Evolutionary conservation across 1,139 yeast species (phyloP).

Genomic region (Ashbya aceris): DNA sequence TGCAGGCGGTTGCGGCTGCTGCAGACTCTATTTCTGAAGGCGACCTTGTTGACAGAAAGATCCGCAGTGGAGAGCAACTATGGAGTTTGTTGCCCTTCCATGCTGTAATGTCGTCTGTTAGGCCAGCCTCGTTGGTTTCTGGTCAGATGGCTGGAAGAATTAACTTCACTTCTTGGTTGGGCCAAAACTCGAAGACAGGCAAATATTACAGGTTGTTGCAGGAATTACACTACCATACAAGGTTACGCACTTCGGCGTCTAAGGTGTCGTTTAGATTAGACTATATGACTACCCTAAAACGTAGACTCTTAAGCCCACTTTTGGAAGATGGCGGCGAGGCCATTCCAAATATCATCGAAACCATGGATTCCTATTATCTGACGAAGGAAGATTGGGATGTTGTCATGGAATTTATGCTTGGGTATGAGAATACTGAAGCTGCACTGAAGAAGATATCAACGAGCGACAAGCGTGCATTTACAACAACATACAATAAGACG

Average conservation of each 20-base stretch:
- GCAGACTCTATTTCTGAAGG: conserved; percentile 78
- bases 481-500: conserved; percentile 65
- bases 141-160: conserved; percentile 65
- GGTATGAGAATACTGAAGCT: conserved; percentile 41
- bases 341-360: conserved; percentile 50
- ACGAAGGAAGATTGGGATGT: conserved; percentile 91
- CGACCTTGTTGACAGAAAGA: conserved; percentile 69
- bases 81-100: conserved; percentile 95
- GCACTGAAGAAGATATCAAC: conserved; percentile 58
- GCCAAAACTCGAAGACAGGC: conserved; percentile 79
- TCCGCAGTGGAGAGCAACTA: conserved; percentile 87
- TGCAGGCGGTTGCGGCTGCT: conserved; percentile 63
- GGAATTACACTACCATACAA: conserved; percentile 81
- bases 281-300: conserved; percentile 58
- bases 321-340: conserved; percentile 48
- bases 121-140: conserved; percentile 68
- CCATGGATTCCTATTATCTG: conserved; percentile 75
- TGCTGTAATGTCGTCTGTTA: conserved; percentile 77
- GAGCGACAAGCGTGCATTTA: conserved; percentile 71
- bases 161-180: conserved; percentile 80
- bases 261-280: conserved; percentile 67
- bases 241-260: conserved; percentile 70
- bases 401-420: conserved; percentile 73
- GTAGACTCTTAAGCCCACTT: conserved; percentile 50
- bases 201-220: conserved; percentile 74